phyloP scores from a whole-genome alignment of 2,329 filamentous ascomycete genomes.

The Colletotrichum liriopes region DNA sequence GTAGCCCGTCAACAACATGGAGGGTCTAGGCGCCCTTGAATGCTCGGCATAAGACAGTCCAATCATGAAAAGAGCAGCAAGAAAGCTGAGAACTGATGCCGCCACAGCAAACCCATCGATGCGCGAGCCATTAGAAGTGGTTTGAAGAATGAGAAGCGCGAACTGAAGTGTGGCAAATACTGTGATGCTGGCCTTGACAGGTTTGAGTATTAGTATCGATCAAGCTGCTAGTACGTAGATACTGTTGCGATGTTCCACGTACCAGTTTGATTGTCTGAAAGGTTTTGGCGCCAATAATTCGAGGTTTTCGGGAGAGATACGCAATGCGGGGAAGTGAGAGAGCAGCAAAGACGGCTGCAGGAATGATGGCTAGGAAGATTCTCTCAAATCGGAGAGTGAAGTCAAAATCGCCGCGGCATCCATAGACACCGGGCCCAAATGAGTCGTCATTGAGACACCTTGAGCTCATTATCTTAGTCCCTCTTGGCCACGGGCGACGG shows the following conservation, averaged over 20 bases:
- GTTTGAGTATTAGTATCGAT: background rate
- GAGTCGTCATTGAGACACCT: constrained; percentile 51
- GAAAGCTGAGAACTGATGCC: constrained; percentile 49
- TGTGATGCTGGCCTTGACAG: constrained; percentile 41
- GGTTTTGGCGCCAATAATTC: constrained; percentile 49
- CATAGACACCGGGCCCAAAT: constrained; percentile 56
- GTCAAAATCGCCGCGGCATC: constrained; percentile 60
- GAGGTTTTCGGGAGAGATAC: constrained; percentile 48
- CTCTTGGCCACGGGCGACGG: background rate
- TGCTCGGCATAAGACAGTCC: constrained; percentile 51
- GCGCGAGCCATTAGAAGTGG: constrained; percentile 37
- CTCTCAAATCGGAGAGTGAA: constrained; percentile 62
- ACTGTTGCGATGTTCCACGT: background rate
- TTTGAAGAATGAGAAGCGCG: constrained; percentile 50
- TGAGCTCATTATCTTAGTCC: constrained; percentile 29
- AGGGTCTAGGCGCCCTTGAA: constrained; percentile 56
- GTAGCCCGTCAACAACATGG: constrained; percentile 58
- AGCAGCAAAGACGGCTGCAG: constrained; percentile 54
- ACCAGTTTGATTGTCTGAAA: constrained; percentile 49
- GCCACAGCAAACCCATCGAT: constrained; percentile 50
- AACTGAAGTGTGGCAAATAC: constrained; percentile 52
- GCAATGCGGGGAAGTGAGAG: constrained; percentile 51
- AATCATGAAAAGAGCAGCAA: constrained; percentile 49
- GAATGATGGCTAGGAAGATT: constrained; percentile 57
- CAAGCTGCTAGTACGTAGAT: no score